Percentiles rank a stretch among this genome's conserved stretches.
Conservation (phyloP, 352 stramenopile species). For the Stephanocyclus meneghinianus region DNA sequence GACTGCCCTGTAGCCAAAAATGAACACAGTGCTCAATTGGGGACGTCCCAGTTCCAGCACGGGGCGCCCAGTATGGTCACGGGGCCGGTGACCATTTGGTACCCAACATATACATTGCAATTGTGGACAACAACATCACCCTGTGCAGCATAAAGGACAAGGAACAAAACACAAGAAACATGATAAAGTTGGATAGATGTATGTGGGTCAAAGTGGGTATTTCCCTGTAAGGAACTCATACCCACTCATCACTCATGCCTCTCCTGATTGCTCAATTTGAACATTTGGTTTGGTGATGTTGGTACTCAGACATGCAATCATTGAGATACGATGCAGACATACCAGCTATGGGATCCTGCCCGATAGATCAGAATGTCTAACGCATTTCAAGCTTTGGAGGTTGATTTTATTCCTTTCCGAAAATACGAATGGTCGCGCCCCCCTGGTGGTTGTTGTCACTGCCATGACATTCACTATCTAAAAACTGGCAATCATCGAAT, state of each 20-base stretch:
- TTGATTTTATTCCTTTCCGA: slow-evolving; percentile 46
- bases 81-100: too few relatives aligned
- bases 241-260: slow-evolving; percentile 35
- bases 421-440: slow-evolving; percentile 48
- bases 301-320: slow-evolving; percentile 23
- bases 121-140: too few relatives aligned
- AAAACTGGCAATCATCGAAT: not conserved
- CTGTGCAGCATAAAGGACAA: slow-evolving; percentile 41
- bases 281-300: not conserved
- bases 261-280: too few relatives aligned
- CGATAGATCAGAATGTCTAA: slow-evolving; percentile 60
- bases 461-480: not conserved
- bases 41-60: too few relatives aligned
- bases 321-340: slow-evolving; percentile 21
- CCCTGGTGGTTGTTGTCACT: not conserved
- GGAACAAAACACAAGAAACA: slow-evolving; percentile 35
- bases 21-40: too few relatives aligned
- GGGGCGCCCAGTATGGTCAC: too few relatives aligned
- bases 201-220: slow-evolving; percentile 16
- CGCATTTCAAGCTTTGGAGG: slow-evolving; percentile 49
- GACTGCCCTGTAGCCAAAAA: too few relatives aligned
- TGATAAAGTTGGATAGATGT: slow-evolving; percentile 22
- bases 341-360: slow-evolving; percentile 27
- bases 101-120: too few relatives aligned
- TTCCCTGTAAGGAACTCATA: slow-evolving; percentile 44